Conservation (phyloP, 148 eudicot species). For the Bassia scoparia region DNA sequence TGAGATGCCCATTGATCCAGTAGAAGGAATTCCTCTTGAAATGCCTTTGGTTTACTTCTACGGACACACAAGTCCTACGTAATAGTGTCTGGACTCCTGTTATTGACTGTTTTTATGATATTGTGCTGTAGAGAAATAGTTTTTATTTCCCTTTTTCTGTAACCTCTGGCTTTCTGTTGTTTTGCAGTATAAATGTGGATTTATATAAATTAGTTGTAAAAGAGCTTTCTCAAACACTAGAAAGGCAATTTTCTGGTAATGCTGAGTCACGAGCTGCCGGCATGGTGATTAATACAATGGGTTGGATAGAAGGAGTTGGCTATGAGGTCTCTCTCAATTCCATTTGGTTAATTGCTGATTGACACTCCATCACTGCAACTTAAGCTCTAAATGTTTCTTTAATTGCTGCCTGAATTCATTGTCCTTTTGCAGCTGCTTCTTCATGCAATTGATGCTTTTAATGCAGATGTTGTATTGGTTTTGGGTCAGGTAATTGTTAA, state of each 20-base stretch:
- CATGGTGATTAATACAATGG: constrained; percentile 99
- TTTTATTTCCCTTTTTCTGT: neutral
- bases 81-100: constrained; percentile 10
- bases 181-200: constrained; percentile 67
- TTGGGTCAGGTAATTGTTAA: constrained; percentile 72
- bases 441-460: constrained; percentile 83
- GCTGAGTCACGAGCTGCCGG: constrained; percentile 89
- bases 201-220: constrained; percentile 74
- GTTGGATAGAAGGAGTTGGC: constrained; percentile 92
- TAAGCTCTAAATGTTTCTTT: neutral
- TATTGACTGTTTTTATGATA: neutral
- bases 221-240: constrained; percentile 79
- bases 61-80: constrained; percentile 84
- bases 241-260: constrained; percentile 82
- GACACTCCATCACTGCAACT: neutral
- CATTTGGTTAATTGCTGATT: neutral
- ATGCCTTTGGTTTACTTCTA: constrained; percentile 92
- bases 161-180: constrained; percentile 17
- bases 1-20: constrained; percentile 96
- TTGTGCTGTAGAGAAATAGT: neutral
- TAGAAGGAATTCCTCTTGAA: constrained; percentile 94
- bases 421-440: constrained; percentile 67
- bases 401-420: neutral
- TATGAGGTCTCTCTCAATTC: constrained; percentile 55
- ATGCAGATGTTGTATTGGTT: constrained; percentile 83